phyloP scores from a whole-genome alignment of 2,329 filamentous ascomycete genomes.

The Aspergillus fructus region DNA sequence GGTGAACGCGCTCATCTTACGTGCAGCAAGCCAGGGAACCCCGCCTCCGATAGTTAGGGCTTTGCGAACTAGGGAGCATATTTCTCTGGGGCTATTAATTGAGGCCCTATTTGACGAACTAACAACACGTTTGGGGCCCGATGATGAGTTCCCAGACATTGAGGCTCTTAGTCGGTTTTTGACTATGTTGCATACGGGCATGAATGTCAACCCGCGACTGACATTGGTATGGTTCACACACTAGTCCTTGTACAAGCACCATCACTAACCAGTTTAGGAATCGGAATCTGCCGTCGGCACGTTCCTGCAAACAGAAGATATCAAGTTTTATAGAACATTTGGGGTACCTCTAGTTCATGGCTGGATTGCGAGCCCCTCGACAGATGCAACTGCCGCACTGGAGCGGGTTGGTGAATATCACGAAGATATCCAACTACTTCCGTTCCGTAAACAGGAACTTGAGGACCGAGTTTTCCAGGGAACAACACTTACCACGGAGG shows the following conservation, averaged over 20 bases:
- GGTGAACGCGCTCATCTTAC: conserved; percentile 86
- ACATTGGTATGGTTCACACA: conserved; percentile 51
- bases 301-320: conserved; percentile 84
- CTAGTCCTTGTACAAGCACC: conserved; percentile 15
- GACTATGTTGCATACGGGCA: conserved; percentile 85
- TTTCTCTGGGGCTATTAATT: conserved; percentile 80
- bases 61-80: conserved; percentile 76
- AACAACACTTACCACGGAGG: conserved; percentile 63
- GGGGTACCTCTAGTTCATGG: conserved; percentile 86
- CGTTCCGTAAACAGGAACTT: conserved; percentile 85
- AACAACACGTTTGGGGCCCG: conserved; percentile 71
- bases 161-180: conserved; percentile 85
- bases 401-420: conserved; percentile 76
- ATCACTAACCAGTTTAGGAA: conserved; percentile 41
- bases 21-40: conserved; percentile 67
- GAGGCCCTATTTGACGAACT: conserved; percentile 93
- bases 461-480: conserved; percentile 70
- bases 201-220: conserved; percentile 96
- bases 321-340: conserved; percentile 89
- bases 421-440: conserved; percentile 85
- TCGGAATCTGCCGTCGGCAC: conserved; percentile 57
- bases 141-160: conserved; percentile 76
- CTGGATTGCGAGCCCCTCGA: conserved; percentile 72
- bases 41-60: conserved; percentile 74
- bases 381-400: conserved; percentile 69